Percentiles rank a stretch among this genome's conserved stretches.
phyloP scores from a whole-genome alignment of 176 grass and related monocot genomes.

The Pontederia paniculata region DNA sequence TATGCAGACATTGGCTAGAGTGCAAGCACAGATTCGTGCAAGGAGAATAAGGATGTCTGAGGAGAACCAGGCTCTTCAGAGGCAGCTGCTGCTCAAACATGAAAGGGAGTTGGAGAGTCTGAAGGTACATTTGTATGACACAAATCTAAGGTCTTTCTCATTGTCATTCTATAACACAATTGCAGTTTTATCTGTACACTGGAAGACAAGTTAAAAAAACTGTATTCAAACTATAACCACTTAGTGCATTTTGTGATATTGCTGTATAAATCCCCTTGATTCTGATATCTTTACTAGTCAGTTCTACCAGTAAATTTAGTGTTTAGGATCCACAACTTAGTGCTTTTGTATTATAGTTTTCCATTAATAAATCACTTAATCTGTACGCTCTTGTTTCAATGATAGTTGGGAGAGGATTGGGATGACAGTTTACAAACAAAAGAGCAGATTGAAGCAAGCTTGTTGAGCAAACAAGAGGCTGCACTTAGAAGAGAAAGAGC shows the following conservation, averaged over 20 bases:
- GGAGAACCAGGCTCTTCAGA: slow-evolving; percentile 88
- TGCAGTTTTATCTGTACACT: neutral
- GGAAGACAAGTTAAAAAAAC: too few relatives aligned
- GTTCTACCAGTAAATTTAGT: too few relatives aligned
- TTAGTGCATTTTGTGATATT: neutral
- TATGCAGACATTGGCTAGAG: slow-evolving; percentile 87
- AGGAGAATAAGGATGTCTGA: slow-evolving; percentile 84
- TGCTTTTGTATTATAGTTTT: neutral
- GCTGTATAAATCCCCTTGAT: neutral
- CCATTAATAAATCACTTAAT: too few relatives aligned
- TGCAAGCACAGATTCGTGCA: slow-evolving; percentile 75
- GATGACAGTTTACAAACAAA: slow-evolving; percentile 89
- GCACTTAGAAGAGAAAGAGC: slow-evolving; percentile 81
- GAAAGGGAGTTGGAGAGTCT: slow-evolving; percentile 68
- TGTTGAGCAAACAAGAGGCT: slow-evolving; percentile 92
- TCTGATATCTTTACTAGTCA: too few relatives aligned
- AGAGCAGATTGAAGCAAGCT: slow-evolving; percentile 77
- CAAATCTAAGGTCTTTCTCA: neutral
- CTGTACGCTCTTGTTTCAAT: neutral
- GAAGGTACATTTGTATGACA: slow-evolving; percentile 36
- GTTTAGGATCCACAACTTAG: neutral
- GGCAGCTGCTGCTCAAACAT: slow-evolving; percentile 80
- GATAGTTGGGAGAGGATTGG: slow-evolving; percentile 88
- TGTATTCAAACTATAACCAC: neutral
- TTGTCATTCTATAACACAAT: neutral